Base-by-base conservation (phyloP, 2,329 filamentous ascomycete species). In the Didymella lethalis region DNA sequence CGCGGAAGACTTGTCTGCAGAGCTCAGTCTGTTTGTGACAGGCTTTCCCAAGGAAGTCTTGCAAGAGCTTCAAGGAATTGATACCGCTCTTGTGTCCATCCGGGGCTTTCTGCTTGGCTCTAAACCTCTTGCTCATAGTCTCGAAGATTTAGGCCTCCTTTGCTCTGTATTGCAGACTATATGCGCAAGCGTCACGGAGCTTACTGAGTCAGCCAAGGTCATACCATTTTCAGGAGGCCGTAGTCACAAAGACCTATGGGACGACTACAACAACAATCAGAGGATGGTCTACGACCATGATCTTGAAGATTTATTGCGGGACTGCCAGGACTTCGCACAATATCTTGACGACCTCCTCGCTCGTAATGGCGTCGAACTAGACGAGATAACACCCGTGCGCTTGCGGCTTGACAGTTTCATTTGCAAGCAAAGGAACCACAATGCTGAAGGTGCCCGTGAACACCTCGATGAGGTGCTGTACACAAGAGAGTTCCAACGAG, bases 401-500 rank as follows among this genome's bases (percentile, higher is more conserved):
- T 44, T 62, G 18, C 60, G 48, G 3, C 50, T 77, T 14, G 58
- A 62, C 11, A 61, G 31, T 23, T 74, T 69, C 54, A 63, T 61
- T 38, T 43, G 53, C 1, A 74, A 66, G 47, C 60, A 65, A 18
- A 66, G 63, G 2, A 63, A 54, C 0, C 48, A 64, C 49, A 56
- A 62, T 18, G 23, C 44, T 1, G 56, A 70, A 57, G 62, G 58
- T 26, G 51, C 50, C 20, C 66, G 59, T 28, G 58, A 66, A 16
- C 62, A 61, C 18, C 60, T 73, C 11, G 68, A 75, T 16, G 69
- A 73, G 50, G 64, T 68, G 0, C 57, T 73, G 41, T 66, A 72
- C 29, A 59, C 64, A 3, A 65, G 69, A 1, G 65, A 72, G 38
- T 71, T 66, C 31, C 64, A 70, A 25, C 57, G 62, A 43, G 63